phyloP scores from a whole-genome alignment of 2,329 filamentous ascomycete genomes.

The Fusarium piperis region DNA sequence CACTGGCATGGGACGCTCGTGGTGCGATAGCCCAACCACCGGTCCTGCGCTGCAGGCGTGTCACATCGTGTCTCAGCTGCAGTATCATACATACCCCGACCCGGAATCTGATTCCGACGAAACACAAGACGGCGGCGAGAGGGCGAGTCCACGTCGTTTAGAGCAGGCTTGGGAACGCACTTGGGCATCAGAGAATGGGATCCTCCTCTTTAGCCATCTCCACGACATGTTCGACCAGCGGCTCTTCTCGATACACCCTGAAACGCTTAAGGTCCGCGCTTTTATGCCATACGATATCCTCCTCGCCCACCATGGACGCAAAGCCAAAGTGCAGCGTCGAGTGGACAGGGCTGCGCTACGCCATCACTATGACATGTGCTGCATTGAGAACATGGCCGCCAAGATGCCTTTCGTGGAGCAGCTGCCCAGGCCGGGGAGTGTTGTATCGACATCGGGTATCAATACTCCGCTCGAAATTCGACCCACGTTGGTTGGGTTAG shows the following conservation, averaged over 20 bases:
- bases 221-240: not conserved
- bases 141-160: not conserved
- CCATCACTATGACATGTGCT: not conserved
- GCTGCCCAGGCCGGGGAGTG: not conserved
- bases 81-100: not conserved
- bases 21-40: not conserved
- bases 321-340: not conserved
- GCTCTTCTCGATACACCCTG: not conserved
- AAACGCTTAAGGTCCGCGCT: not conserved
- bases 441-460: not conserved
- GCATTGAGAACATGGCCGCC: not conserved
- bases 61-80: not conserved
- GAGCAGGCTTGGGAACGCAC: not conserved
- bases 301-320: not conserved
- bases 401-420: not conserved
- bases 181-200: not conserved
- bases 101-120: not conserved
- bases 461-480: not conserved
- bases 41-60: not conserved
- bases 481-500: not conserved
- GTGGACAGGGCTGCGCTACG: not conserved
- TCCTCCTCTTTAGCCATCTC: not conserved
- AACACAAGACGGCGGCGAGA: not conserved
- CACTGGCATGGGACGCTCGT: not conserved
- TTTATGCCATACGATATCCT: not conserved